Base-by-base conservation (phyloP, 495 filamentous ascomycete genomes). In the Hyaloscypha finlandica region DNA sequence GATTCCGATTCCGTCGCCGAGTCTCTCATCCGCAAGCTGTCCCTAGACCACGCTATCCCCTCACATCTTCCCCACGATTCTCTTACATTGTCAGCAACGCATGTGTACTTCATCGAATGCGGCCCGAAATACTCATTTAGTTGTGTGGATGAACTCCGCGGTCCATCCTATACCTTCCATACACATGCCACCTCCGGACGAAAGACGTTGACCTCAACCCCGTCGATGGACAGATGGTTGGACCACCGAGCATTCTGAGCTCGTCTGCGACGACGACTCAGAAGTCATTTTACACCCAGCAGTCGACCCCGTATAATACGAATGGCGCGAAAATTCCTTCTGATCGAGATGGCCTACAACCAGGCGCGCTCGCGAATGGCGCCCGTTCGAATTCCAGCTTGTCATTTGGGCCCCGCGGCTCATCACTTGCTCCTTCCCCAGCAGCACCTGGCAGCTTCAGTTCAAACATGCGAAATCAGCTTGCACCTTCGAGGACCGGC, bases 371-470 rank as follows among this genome's bases (percentile, higher is more conserved):
- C 48, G 73, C 76, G 76, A 45, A 78, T 76, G 68, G 74, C 77
- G 32, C 70, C 64, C 78, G 88, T 33, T 88, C 90, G 32, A 85
- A 87, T 62, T 85, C 89, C 5, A 83, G 81, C 71, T 77, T 82
- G 55, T 85, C 83, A 29, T 89, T 86, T 71, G 85, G 83, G 25
- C 83, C 88, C 6, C 83, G 90, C 42, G 89, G 85, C 55, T 77
- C 81, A 6, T 90, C 89, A 16, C 75, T 92, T 68, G 88, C 86
- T 65, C 86, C 88, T 30, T 88, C 88, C 14, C 83, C 87, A 48
- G 88, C 87, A 31, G 93, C 88, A 31, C 94, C 94, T 1, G 96
- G 95, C 9, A 96, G 93, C 81, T 98, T 98, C 81, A 96, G 90
- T 74, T 88, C 94, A 11, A 93, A 96, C 56, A 80, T 98, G 64